Evolutionary conservation across 805 yeast species (phyloP).

Genomic region (Yarrowia bubula): DNA sequence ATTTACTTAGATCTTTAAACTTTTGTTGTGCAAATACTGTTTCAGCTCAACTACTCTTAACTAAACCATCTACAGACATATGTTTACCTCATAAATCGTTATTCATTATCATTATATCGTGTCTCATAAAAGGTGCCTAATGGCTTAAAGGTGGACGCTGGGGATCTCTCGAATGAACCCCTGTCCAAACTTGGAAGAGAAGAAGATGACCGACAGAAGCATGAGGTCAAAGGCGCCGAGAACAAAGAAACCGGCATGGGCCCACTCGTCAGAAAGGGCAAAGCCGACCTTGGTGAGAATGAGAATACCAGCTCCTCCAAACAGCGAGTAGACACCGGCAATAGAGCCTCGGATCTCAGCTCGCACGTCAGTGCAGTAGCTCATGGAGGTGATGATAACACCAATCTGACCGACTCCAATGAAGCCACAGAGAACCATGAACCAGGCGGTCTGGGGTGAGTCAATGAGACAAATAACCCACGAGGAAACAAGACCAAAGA

Average conservation of each 20-base stretch:
- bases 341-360: conserved; percentile 57
- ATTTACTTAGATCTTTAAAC: too few relatives aligned
- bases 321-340: conserved; percentile 65
- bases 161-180: conserved; percentile 17
- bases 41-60: too few relatives aligned
- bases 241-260: conserved; percentile 58
- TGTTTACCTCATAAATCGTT: neutral
- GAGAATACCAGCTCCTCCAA: conserved; percentile 68
- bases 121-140: neutral
- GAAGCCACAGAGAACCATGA: conserved; percentile 42
- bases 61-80: neutral
- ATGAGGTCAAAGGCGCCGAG: conserved; percentile 46
- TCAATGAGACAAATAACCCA: conserved; percentile 39
- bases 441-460: conserved; percentile 29
- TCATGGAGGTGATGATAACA: conserved; percentile 60
- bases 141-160: neutral
- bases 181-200: conserved; percentile 10
- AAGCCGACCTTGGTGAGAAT: conserved; percentile 63
- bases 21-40: too few relatives aligned
- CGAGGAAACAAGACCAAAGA: conserved; percentile 32
- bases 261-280: conserved; percentile 53
- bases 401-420: conserved; percentile 65
- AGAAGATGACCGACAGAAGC: conserved; percentile 25
- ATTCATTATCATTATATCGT: conserved; percentile 21
- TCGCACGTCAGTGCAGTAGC: conserved; percentile 51